Base-by-base conservation (phyloP, 202 grass and related monocot genomes). In the Brachypodium distachyon region DNA sequence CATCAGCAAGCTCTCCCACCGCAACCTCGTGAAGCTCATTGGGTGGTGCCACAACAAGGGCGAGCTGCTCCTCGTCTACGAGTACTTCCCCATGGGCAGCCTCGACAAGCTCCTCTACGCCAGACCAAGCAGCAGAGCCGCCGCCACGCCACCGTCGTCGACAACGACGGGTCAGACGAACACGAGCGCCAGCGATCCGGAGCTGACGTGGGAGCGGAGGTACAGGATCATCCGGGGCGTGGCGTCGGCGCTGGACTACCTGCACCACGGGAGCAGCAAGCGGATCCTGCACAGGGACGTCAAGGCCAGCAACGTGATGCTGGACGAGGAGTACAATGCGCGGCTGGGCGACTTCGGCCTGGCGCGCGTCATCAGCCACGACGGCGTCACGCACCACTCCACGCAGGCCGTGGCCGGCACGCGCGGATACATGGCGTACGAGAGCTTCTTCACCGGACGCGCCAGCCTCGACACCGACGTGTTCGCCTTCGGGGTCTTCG, bases 241-340 rank as follows among this genome's bases (percentile, higher is more conserved):
- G 66, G 84, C 88, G 19, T 84, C 88, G 1, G 72, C 81, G n/a
- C 54, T 91, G 37, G 84, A 87, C 6, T 91, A 87, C 77, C 81
- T 87, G 38, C 89, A 91, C 81, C 81, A 91, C 46, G 89, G 84
- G 1, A 87, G 84, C 81, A 83, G 60, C 81, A 82, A 8, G 58
- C 73, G 66, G 29, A 71, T 91, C 23, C 81, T 91, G 3, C 87
- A 83, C 79, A 48, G 83, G 22, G 83, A 90, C 70, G 74, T 90
- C 25, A 90, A 90, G 87, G 69, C 69, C 36, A 86, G 87, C 83
- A 90, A 90, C 38, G 79, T 90, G 61, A 86, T 90, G 87, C 87
- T 90, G 6, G 83, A 86, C 64, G 77, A 7, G n/a, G 84, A 29
- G 13, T 84, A 84, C 77, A 67, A 56, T 41, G 81, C 80, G 52